Base-by-base conservation (phyloP, 768 basidiomycete species). In the Pulveroboletus frians region DNA sequence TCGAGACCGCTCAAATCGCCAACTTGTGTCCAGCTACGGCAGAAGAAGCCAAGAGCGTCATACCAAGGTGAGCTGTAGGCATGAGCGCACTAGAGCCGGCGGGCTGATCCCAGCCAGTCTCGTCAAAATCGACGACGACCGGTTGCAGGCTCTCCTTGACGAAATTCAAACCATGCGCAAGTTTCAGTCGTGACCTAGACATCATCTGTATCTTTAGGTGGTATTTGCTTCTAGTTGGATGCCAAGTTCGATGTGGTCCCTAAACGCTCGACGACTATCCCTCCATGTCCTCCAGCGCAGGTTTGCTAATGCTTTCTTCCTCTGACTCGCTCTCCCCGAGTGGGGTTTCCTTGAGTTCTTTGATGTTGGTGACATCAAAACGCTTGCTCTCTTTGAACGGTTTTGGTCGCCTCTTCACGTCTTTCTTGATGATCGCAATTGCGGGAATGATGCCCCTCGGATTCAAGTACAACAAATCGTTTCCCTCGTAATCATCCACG, bases 121-220 rank as follows among this genome's bases (percentile, higher is more conserved):
- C 26, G 83, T 88, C 20, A 91, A 91, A 63, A 80, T 91, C 43
- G 92, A 94, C 51, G 92, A 94, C 54, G 92, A 95, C 60, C 72
- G 80, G 53, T 72, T 95, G 38, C 90, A 95, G 67, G 73, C 78
- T 1, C 73, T 92, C 45, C 76, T 95, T 5, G 85, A 89, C 60
- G 89, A 93, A 64, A 91, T 95, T 38, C 88, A 92, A 63, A 89
- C 86, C 20, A 85, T 92, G 81, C 76, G 91, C 62, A 90, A 90
- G 70, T 91, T 88, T 77, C 91, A 94, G 68, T 75, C 85, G 56
- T 90, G 67, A 77, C 13, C 11, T 39, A 29, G 42, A 32, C 17
- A 30, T 39, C 11, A 11, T 3, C 15, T 43, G 46, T 50, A 41
- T 39, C 15, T 17, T 37, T 11, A 11, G 23, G 29, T 4, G 7